Conservation (phyloP, 2,329 filamentous ascomycete species). For the Tricladium varicosporioides region DNA sequence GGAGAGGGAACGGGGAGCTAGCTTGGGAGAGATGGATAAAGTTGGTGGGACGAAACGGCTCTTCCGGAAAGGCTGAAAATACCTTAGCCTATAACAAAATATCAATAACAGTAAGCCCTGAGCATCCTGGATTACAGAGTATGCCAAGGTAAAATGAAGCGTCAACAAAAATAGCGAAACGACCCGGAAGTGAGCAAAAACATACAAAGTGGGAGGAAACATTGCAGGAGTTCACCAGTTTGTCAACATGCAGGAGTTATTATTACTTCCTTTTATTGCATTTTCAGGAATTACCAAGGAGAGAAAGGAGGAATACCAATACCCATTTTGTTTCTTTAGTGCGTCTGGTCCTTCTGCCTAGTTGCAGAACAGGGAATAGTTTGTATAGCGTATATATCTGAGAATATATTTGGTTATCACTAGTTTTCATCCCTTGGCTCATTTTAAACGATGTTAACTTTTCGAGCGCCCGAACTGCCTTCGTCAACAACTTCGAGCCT, state of each 20-base stretch:
- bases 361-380: too few relatives aligned
- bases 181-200: too few relatives aligned
- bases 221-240: not conserved
- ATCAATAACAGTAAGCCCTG: not conserved
- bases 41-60: constrained; percentile 72
- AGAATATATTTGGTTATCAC: too few relatives aligned
- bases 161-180: too few relatives aligned
- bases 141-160: not conserved
- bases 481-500: too few relatives aligned
- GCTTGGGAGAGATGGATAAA: constrained; percentile 64
- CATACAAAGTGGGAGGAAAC: too few relatives aligned
- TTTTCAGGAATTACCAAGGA: not conserved
- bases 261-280: not conserved
- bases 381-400: too few relatives aligned
- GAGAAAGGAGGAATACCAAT: not conserved
- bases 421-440: too few relatives aligned
- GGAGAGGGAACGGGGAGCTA: constrained; percentile 10
- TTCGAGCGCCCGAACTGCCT: too few relatives aligned
- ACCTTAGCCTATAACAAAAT: not conserved
- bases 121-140: not conserved
- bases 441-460: too few relatives aligned
- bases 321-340: not conserved
- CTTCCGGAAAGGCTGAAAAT: constrained; percentile 40
- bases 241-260: not conserved
- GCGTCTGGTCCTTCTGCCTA: not conserved